Evolutionary conservation across 2,329 filamentous ascomycete species (phyloP).

Genomic region (Trichoderma hamatum): DNA sequence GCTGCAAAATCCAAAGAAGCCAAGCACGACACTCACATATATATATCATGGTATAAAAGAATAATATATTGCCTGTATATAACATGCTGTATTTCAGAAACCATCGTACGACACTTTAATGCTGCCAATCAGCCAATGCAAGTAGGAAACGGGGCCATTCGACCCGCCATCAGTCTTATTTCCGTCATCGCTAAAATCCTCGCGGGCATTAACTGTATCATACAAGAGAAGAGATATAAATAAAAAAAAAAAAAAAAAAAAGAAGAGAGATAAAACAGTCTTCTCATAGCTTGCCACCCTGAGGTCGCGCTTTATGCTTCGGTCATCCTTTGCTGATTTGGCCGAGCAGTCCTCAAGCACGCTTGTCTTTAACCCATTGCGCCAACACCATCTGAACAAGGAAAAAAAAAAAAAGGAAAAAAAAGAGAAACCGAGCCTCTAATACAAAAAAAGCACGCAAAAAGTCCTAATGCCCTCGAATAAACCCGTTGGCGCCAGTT

Average conservation of each 20-base stretch:
- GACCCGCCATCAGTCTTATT: slow-evolving; percentile 19
- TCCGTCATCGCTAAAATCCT: slow-evolving; percentile 10
- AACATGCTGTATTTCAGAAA: neutral
- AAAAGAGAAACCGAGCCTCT: slow-evolving; percentile 2
- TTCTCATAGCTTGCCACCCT: slow-evolving; percentile 10
- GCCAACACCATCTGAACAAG: slow-evolving; percentile 24
- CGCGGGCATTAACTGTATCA: slow-evolving; percentile 26
- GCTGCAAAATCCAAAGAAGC: neutral
- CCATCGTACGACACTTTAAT: neutral
- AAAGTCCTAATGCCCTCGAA: slow-evolving; percentile 9
- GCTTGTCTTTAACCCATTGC: slow-evolving; percentile 11
- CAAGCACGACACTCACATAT: neutral
- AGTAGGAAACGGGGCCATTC: neutral
- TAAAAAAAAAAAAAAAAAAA: neutral
- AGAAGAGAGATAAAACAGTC: neutral
- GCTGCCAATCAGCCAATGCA: neutral
- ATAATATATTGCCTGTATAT: neutral
- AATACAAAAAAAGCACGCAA: slow-evolving; percentile 21
- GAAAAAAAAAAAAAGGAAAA: neutral
- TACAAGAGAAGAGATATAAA: slow-evolving; percentile 16
- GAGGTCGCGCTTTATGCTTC: slow-evolving; percentile 25
- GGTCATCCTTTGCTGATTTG: neutral
- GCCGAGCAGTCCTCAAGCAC: slow-evolving; percentile 27
- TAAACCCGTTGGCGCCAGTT: slow-evolving; percentile 15
- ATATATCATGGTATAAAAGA: neutral